Base-by-base conservation (phyloP, 108 stramenopile genomes). In the Asterionellopsis glacialis region DNA sequence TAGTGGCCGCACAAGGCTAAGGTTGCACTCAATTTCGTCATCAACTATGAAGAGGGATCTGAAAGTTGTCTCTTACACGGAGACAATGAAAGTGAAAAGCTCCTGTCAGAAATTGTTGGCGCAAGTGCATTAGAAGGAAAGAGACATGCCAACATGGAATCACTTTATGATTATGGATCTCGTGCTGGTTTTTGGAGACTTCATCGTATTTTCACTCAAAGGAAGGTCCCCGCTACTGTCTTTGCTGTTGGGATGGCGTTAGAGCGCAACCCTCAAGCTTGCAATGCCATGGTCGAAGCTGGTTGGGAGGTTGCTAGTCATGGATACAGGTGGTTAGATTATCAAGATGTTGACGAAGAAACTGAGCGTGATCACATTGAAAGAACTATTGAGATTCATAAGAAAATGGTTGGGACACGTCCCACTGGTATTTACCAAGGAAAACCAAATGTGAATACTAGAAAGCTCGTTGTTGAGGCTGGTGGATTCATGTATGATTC, bases 171-270 rank as follows among this genome's bases (percentile, higher is more conserved):
- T 58, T 97, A 95, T 73, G 96, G 96, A 16, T 69, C 87, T 25
- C 84, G 96, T 12, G 80, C 85, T 41, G 96, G 96, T 43, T 97
- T 95, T 69, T 97, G 96, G 96, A 69, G 96, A 40, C 67, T 97
- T 21, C 85, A 95, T 57, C 73, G 90, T 1, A 65, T 97, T 11
- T 81, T 97, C 42, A 84, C 82, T 1, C 60, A 67, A 9, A 85
- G 83, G 60, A 69, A 85, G 26, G 49, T 93, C 28, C 92, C 94
- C 4, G 76, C 81, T 19, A 97, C 96, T 0, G 95, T 97, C 0
- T 97, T 88, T 75, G 96, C 92, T n/a, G 93, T 94, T 22, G 95
- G 90, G 23, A 95, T 97, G 94, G 96, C 96, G 12, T 72, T 97
- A 55, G 89, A 90, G 58, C 73, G 88, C 45, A 94, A 91, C 60